Conservation (phyloP, 805 yeast genomes). For the Phaffomyces thermotolerans region DNA sequence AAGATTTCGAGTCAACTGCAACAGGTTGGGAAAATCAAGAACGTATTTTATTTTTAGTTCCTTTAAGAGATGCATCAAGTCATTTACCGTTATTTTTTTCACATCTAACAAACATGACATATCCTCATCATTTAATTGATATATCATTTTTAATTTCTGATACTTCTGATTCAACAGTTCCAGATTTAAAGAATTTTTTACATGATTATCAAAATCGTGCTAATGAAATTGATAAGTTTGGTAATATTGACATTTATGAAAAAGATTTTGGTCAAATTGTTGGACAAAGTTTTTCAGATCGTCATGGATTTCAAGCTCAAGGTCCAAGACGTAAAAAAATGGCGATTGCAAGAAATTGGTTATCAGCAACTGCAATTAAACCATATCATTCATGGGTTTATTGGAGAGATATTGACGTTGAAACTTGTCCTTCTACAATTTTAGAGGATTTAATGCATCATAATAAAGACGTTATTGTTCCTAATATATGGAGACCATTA, state of each 20-base stretch:
- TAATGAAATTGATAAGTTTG: slow-evolving; percentile 59
- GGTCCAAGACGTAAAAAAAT: slow-evolving; percentile 91
- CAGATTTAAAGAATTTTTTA: slow-evolving; percentile 49
- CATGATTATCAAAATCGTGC: slow-evolving; percentile 57
- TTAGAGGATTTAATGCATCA: slow-evolving; percentile 91
- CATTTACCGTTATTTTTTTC: slow-evolving; percentile 86
- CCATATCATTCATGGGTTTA: slow-evolving; percentile 95
- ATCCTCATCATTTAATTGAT: slow-evolving; percentile 83
- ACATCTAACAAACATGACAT: slow-evolving; percentile 71
- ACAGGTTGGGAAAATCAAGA: slow-evolving; percentile 79
- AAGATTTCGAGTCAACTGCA: slow-evolving; percentile 52
- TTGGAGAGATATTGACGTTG: slow-evolving; percentile 99
- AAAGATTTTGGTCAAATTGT: slow-evolving; percentile 91
- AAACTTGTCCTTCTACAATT: slow-evolving; percentile 75
- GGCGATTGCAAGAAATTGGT: slow-evolving; percentile 96
- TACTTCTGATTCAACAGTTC: slow-evolving; percentile 83
- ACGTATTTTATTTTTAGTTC: slow-evolving; percentile 78
- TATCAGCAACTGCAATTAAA: slow-evolving; percentile 74
- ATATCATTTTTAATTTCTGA: slow-evolving; percentile 83
- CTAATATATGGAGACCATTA: slow-evolving; percentile 87
- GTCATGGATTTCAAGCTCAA: slow-evolving; percentile 95
- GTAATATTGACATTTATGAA: slow-evolving; percentile 79
- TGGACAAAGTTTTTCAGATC: slow-evolving; percentile 87
- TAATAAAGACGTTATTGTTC: slow-evolving; percentile 86
- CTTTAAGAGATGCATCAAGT: slow-evolving; percentile 85